Evolutionary conservation across 805 yeast genomes (phyloP), one percentile per base, ranked within the genome.

Genomic region (Candida stauntonica): DNA sequence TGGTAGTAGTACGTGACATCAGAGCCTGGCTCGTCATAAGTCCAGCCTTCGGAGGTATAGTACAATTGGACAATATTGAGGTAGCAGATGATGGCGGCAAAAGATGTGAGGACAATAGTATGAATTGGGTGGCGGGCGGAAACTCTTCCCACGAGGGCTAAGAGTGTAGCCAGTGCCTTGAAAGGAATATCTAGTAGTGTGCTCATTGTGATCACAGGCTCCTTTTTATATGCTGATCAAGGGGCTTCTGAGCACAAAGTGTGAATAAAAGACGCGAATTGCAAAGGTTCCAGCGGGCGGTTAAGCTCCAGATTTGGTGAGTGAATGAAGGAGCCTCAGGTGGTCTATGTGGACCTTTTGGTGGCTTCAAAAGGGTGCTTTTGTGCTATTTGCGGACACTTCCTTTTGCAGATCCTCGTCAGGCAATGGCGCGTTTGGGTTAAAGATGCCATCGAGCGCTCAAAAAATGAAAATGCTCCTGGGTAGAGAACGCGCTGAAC

Each of bases 91-190:
- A 95, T 81, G 3, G 95, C 93, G 29, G 86, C 58, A 34, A 88
- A 63, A 12, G 91, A 72, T 5, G 87, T 74, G 40, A 77, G 54
- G 33, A 87, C 77, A 37, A 89, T 79, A 38, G 87, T 74, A 62
- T 89, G 98, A 49, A 91, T 86, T 14, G 99, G 99, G 55, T 80
- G 74, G 43, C 75, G 74, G 12, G 95, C 93, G 37, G 91, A 77
- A 17, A 72, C 58, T 41, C 60, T 64, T 11, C 77, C 71, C 26
- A 65, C 39, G 41, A 66, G 67, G 32, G 85, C 82, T 37, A 78
- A 51, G 15, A 54, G 53, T 13, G 52, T 51, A 11, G 68, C 64
- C 28, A 60, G 39, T 12, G 46, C 53, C 36, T 50, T 54, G 46
- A 63, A 55, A 32, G 62, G 62, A 39, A 46, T 53, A 17, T 54